These are phyloP conservation scores for Cutaneotrichosporon arboriforme DNA, from an alignment of 1,284 basidiomycete species.

Conservation along the genomic window DNA sequence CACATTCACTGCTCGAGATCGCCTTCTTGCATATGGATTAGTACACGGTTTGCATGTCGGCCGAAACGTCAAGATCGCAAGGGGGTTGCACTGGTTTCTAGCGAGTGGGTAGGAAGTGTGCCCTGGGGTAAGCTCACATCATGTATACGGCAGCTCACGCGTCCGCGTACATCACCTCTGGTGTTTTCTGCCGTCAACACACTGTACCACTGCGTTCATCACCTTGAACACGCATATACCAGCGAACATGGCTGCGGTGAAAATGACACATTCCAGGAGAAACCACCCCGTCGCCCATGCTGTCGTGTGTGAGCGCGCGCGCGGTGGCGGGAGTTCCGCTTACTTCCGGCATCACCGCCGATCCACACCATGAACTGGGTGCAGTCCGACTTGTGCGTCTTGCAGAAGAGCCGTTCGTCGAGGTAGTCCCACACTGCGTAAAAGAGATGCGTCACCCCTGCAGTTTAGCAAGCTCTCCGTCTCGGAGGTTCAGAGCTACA, in stretches of 20 bases:
- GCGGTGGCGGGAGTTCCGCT: background rate
- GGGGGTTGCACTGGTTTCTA: background rate
- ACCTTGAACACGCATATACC: slow-evolving; percentile 45
- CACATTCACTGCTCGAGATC: too few species aligned
- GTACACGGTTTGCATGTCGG: too few species aligned
- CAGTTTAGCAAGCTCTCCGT: background rate
- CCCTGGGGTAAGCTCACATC: slow-evolving; percentile 3
- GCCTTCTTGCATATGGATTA: too few species aligned
- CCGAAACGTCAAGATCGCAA: too few species aligned
- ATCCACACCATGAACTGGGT: slow-evolving; percentile 34
- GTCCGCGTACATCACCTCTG: slow-evolving; percentile 28
- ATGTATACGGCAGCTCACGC: slow-evolving; percentile 18
- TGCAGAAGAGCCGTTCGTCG: slow-evolving; percentile 46
- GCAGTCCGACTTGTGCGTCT: slow-evolving; percentile 45
- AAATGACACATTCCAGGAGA: slow-evolving; percentile 37
- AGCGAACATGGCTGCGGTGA: slow-evolving; percentile 43
- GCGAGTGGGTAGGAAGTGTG: slow-evolving; percentile 24
- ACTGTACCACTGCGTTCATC: background rate
- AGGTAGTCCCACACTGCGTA: slow-evolving; percentile 48
- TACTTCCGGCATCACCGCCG: slow-evolving; percentile 40
- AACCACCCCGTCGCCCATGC: slow-evolving; percentile 43
- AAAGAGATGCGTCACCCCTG: slow-evolving; percentile 45
- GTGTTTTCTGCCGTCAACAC: slow-evolving; percentile 20
- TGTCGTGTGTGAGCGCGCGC: slow-evolving; percentile 7
- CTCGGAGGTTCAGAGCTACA: too few species aligned